Conservation (phyloP, 805 yeast species). For the Metschnikowia sp. region DNA sequence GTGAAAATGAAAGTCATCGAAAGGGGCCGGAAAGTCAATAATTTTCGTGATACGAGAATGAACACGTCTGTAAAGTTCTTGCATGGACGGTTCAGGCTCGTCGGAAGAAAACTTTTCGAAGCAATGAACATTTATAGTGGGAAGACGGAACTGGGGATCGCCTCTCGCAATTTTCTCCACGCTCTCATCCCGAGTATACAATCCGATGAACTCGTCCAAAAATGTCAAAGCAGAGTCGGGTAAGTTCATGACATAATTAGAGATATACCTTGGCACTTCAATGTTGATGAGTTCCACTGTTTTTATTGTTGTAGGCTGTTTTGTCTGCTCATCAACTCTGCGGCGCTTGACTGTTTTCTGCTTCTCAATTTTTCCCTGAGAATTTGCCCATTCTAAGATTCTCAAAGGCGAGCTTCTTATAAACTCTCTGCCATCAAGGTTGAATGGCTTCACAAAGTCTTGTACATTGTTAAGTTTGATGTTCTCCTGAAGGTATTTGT, state of each 20-base stretch:
- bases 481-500: slow-evolving; percentile 64
- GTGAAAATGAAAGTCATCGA: slow-evolving; percentile 60
- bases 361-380: slow-evolving; percentile 33
- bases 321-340: slow-evolving; percentile 34
- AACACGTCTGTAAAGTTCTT: slow-evolving; percentile 66
- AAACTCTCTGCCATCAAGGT: slow-evolving; percentile 80
- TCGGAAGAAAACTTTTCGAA: slow-evolving; percentile 83
- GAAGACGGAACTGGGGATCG: slow-evolving; percentile 54
- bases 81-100: slow-evolving; percentile 67
- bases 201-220: slow-evolving; percentile 71
- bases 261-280: slow-evolving; percentile 50
- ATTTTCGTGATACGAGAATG: slow-evolving; percentile 46
- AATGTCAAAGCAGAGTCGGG: slow-evolving; percentile 92
- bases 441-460: slow-evolving; percentile 56
- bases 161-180: slow-evolving; percentile 31
- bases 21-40: slow-evolving; percentile 46
- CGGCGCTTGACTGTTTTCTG: slow-evolving; percentile 35
- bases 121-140: slow-evolving; percentile 83
- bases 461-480: slow-evolving; percentile 60
- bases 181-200: slow-evolving; percentile 47
- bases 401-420: slow-evolving; percentile 58
- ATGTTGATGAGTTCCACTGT: slow-evolving; percentile 21
- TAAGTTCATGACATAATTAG: slow-evolving; percentile 89
- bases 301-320: slow-evolving; percentile 15
- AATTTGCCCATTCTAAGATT: slow-evolving; percentile 44